Percentiles rank a stretch among this genome's conserved stretches.
Conservation (phyloP, 352 stramenopile species). For the Pythium pyrilobum region DNA sequence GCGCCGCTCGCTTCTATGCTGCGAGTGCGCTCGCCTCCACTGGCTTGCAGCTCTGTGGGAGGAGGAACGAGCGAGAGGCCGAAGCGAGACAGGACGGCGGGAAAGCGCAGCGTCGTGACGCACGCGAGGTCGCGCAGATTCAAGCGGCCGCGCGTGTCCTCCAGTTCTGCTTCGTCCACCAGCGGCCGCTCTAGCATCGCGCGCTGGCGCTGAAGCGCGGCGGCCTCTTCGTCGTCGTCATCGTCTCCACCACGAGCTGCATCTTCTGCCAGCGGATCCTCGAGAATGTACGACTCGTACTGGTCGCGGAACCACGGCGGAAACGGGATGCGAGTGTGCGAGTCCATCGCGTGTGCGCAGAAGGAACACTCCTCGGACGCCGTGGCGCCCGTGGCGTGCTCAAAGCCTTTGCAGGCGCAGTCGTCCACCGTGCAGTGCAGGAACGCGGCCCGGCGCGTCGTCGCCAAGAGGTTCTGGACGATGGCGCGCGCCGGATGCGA, state of each 20-base stretch:
- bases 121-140: not conserved
- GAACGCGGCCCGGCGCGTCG: slow-evolving; percentile 31
- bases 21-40: no score
- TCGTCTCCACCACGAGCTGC: not conserved
- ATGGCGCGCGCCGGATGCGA: slow-evolving; percentile 42
- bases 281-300: slow-evolving; percentile 52
- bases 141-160: slow-evolving; percentile 17
- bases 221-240: not conserved
- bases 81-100: not conserved
- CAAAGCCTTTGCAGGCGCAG: slow-evolving; percentile 65
- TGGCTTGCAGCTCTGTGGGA: no score
- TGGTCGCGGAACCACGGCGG: slow-evolving; percentile 69
- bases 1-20: no score
- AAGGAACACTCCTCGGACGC: slow-evolving; percentile 29
- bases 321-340: slow-evolving; percentile 35
- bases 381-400: slow-evolving; percentile 6
- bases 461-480: slow-evolving; percentile 25
- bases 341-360: slow-evolving; percentile 30
- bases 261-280: not conserved
- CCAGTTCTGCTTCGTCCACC: slow-evolving; percentile 11
- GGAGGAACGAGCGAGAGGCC: not conserved
- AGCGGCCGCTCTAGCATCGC: not conserved
- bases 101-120: slow-evolving; percentile 9
- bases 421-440: slow-evolving; percentile 36
- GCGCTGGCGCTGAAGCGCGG: not conserved